Percentiles rank a stretch among this genome's conserved stretches.
phyloP scores from a whole-genome alignment of 1,284 basidiomycete genomes.

The Leucoagaricus sp. region DNA sequence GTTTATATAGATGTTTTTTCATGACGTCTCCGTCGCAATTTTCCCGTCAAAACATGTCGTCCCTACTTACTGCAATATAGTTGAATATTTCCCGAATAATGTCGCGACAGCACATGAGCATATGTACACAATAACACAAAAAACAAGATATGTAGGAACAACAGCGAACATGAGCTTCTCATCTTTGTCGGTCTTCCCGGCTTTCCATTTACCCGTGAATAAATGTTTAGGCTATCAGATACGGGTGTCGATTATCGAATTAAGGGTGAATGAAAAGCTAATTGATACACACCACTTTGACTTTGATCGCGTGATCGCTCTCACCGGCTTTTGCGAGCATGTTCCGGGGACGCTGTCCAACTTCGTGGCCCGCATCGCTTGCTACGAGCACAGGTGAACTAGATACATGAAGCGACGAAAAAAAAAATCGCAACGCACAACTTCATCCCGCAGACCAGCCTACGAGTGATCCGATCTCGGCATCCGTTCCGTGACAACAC shows the following conservation, averaged over 20 bases:
- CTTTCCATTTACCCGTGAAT: slow-evolving; percentile 88
- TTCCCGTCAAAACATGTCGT: no score
- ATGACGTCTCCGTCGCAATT: no score
- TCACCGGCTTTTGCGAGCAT: slow-evolving; percentile 89
- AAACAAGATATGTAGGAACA: not conserved
- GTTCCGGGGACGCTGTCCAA: slow-evolving; percentile 86
- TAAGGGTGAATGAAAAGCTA: not conserved
- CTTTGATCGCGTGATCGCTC: slow-evolving; percentile 78
- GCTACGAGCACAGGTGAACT: slow-evolving; percentile 42
- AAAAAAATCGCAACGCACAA: slow-evolving; percentile 43
- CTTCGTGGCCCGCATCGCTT: slow-evolving; percentile 80
- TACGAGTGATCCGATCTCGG: slow-evolving; percentile 75
- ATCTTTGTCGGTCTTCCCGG: slow-evolving; percentile 84
- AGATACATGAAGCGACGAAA: slow-evolving; percentile 6
- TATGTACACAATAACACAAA: not conserved
- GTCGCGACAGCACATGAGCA: not conserved
- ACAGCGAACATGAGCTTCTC: slow-evolving; percentile 17
- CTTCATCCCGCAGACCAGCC: slow-evolving; percentile 76
- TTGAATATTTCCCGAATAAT: no score
- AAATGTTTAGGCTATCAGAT: slow-evolving; percentile 75
- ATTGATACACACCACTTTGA: slow-evolving; percentile 67
- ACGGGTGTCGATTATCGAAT: slow-evolving; percentile 13
- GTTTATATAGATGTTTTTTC: no score
- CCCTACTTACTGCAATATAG: no score
- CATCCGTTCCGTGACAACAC: slow-evolving; percentile 50